Percentiles rank a stretch among this genome's conserved stretches.
phyloP scores from a whole-genome alignment of 768 basidiomycete species.

The Lentinula aciculospora region DNA sequence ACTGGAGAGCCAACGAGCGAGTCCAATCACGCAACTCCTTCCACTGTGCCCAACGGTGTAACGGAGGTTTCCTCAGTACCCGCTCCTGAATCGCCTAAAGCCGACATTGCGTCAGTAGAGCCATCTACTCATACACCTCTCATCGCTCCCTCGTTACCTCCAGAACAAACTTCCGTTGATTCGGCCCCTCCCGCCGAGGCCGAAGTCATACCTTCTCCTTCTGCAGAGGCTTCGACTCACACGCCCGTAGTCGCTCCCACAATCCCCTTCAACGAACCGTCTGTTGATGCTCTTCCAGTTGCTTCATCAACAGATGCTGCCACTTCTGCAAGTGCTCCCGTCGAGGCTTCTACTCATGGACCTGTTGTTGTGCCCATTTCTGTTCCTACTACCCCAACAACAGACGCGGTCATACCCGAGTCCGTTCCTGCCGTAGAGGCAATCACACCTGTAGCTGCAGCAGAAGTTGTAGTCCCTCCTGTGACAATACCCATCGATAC shows the following conservation, averaged over 20 bases:
- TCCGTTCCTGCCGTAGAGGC: background rate
- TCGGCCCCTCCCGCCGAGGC: background rate
- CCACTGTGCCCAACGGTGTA: constrained; percentile 6
- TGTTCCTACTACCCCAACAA: background rate
- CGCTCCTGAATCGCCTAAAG: background rate
- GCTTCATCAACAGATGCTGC: background rate
- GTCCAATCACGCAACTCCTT: constrained; percentile 12
- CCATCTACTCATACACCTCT: constrained; percentile 17
- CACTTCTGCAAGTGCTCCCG: background rate
- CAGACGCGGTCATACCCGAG: background rate
- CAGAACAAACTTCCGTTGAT: constrained; percentile 4
- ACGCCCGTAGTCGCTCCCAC: background rate
- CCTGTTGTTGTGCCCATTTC: background rate
- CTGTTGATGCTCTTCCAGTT: background rate
- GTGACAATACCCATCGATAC: background rate
- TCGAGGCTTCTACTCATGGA: background rate
- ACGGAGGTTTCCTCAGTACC: background rate
- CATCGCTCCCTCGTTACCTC: constrained; percentile 6
- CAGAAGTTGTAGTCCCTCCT: background rate
- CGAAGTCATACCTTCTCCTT: background rate
- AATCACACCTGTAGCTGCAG: background rate
- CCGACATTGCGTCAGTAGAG: constrained; percentile 2
- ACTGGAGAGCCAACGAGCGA: constrained; percentile 16
- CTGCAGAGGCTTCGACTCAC: background rate
- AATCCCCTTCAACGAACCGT: background rate